Base-by-base conservation (phyloP, 2,329 filamentous ascomycete species). In the Beauveria sp. region DNA sequence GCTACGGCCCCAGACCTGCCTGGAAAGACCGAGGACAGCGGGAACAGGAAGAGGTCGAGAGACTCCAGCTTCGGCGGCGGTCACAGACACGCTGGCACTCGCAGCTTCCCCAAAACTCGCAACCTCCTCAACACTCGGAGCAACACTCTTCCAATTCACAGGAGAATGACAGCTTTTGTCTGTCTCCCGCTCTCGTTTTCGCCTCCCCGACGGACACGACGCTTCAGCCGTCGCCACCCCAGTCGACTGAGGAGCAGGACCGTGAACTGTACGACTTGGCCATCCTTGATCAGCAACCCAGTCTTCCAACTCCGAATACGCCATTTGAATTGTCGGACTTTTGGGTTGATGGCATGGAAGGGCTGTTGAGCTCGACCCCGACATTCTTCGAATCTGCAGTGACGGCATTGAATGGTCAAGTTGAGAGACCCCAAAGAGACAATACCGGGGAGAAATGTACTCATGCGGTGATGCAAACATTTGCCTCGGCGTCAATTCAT, bases 1-100 rank as follows among this genome's bases (percentile, higher is more conserved):
- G 60, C 10, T 62, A 62, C 20, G 60, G 60, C 1, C 60, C 60
- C 1, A 24, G 45, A 5, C 60, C 60, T 22, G 42, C 55, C 9
- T 62, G 60, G 60, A 62, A 62, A 12, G 60, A 62, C 20, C 18
- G 55, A 8, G 60, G 60, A 8, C 20, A 58, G 28, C 26, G 26
- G 7, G 60, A 62, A 16, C 50, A 59, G 28, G 40, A 58, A 51
- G 60, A 62, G 55, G 60, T 42, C 14, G 38, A 54, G 30, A 28
- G 50, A 5, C 50, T 53, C 6, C 50, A 53, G 2, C 50, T 53
- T 7, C 50, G 50, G 5, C 50, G 50, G 0, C 50, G 50, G n/a
- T 40, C 50, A 6, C 20, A 26, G 34, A 42, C 22, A 3, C 51
- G 51, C 8, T 42, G 51, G 20, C 51, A 40, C 8, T 6, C 55